Base-by-base conservation (phyloP, 164 flowering plant species). In the Buxus sempervirens region DNA sequence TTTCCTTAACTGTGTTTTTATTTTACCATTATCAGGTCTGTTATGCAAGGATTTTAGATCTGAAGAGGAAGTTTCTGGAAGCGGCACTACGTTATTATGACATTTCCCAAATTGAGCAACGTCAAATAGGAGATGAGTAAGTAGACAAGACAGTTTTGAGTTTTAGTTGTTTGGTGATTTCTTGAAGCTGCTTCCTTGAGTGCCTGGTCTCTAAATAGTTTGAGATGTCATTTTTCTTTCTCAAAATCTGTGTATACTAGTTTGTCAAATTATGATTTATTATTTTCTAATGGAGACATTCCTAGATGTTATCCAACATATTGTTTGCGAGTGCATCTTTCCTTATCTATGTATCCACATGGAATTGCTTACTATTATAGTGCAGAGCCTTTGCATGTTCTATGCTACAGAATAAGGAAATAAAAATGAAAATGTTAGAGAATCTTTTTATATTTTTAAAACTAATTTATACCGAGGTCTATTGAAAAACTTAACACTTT, bases 21-120 rank as follows among this genome's bases (percentile, higher is more conserved):
- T 62, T 32, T 68, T 18, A 64, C 65, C 64, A 8, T 72, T 76
- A 1, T 53, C 69, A 92, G 99, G 97, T 95, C 61, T 95, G 99
- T 72, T 89, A 92, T 81, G 97, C 99, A 58, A 86, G 97, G 77
- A 90, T 95, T 69, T 78, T 95, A 62, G 99, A 95, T 82, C 71
- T 95, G 58, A 95, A 95, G 76, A 82, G 99, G 78, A 95, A 90
- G 79, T 95, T 95, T 78, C 73, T 95, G 76, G 98, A 95, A 86
- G 99, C 99, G 68, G 99, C 99, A n/a, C 65, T 95, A 8, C 97
- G 97, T 21, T 95, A 95, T 76, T 95, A 95, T 83, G 93, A 81
- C 77, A 92, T 95, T 73, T 95, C 99, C 67, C 99, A 92, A 65
- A 95, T 92, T 75, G 97, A 92, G 81, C 83, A 90, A 82, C 86